These are phyloP conservation scores for Fusarium pseudograminearum DNA, from an alignment of 2,329 filamentous ascomycete genomes.

Conservation along the genomic window DNA sequence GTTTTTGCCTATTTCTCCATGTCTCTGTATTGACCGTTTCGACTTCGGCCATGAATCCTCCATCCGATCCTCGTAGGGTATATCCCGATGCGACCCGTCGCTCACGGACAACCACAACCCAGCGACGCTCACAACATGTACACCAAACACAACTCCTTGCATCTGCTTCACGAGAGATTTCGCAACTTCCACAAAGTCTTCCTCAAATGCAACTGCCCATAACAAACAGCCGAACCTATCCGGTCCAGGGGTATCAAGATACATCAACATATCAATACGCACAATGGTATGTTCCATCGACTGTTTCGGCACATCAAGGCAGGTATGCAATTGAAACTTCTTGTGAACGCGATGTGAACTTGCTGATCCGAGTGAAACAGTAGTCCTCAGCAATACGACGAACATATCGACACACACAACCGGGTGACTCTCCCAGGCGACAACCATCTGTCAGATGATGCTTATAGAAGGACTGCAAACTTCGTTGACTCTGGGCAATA, in stretches of 20 bases:
- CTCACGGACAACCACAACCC: not conserved
- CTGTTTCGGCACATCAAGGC: constrained; percentile 20
- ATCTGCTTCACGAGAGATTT: not conserved
- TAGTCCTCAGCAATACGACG: not conserved
- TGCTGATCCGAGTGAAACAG: constrained; percentile 9
- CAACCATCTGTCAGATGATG: not conserved
- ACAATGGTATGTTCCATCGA: constrained; percentile 5
- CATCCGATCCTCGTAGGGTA: not conserved
- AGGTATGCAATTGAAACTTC: constrained; percentile 12
- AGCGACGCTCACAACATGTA: not conserved
- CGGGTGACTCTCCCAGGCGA: constrained; percentile 10
- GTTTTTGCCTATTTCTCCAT: not conserved
- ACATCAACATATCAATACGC: not conserved
- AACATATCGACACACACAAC: not conserved
- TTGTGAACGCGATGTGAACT: not conserved
- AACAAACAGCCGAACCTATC: not conserved
- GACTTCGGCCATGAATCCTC: constrained; percentile 1
- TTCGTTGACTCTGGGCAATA: constrained; percentile 10
- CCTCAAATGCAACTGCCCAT: constrained; percentile 1
- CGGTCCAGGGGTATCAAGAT: not conserved
- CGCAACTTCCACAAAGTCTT: not conserved
- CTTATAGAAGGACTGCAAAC: not conserved
- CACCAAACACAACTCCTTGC: not conserved
- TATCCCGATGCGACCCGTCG: not conserved
- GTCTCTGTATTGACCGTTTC: not conserved